Conservation (phyloP, 306 rosid species). For the Vigna unguiculata region DNA sequence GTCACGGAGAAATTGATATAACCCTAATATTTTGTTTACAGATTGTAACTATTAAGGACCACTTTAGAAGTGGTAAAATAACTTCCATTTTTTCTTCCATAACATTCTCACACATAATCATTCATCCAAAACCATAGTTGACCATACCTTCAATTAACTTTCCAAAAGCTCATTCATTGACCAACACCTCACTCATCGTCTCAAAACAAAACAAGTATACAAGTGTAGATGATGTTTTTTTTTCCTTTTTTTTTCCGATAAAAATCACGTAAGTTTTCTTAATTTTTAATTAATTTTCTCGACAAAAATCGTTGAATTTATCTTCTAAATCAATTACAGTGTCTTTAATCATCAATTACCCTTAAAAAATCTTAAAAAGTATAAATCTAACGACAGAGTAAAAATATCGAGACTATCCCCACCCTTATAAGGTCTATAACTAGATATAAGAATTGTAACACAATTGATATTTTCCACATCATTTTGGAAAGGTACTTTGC, state of each 20-base stretch:
- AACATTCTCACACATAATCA: not conserved
- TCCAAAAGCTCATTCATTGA: constrained; percentile 23
- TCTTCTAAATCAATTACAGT: too few species aligned
- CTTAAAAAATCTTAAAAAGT: too few species aligned
- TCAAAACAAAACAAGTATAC: constrained; percentile 26
- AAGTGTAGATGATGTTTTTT: not conserved
- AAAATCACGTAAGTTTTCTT: too few species aligned
- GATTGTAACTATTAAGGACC: not conserved
- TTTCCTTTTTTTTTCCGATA: too few species aligned
- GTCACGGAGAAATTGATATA: too few species aligned
- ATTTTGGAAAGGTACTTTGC: constrained; percentile 33
- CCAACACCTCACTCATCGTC: not conserved
- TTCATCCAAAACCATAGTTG: not conserved
- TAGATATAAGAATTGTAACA: not conserved
- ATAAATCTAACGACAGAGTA: too few species aligned
- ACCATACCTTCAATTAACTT: not conserved
- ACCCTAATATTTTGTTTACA: too few species aligned
- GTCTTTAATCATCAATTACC: too few species aligned
- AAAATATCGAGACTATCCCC: too few species aligned
- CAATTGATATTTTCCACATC: constrained; percentile 38
- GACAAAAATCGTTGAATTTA: too few species aligned
- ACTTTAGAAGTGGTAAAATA: not conserved
- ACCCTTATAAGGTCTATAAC: too few species aligned
- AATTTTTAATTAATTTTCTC: too few species aligned
- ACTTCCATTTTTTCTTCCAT: not conserved